Evolutionary conservation across 208 protist genomes (phyloP).

Genomic region (Trypanosoma cruzi): DNA sequence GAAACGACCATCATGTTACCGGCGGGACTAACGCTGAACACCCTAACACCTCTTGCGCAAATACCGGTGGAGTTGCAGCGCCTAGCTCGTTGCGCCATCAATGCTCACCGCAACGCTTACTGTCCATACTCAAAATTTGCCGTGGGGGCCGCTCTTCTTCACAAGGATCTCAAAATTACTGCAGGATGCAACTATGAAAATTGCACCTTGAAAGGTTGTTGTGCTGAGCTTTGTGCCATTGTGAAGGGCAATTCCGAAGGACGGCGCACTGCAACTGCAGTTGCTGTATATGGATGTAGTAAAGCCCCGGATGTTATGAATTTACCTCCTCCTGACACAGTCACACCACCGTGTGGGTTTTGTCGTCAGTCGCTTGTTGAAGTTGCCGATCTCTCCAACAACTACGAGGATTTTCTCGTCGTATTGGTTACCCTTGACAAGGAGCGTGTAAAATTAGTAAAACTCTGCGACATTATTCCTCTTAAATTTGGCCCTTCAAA

Average conservation of each 20-base stretch:
- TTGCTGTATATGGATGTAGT: slow-evolving; percentile 76
- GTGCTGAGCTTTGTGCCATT: slow-evolving; percentile 87
- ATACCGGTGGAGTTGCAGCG: slow-evolving; percentile 48
- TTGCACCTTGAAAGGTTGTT: slow-evolving; percentile 75
- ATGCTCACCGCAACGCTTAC: slow-evolving; percentile 60
- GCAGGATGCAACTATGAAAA: slow-evolving; percentile 89
- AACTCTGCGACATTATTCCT: slow-evolving; percentile 62
- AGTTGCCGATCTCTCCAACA: slow-evolving; percentile 74
- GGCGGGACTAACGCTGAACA: slow-evolving; percentile 21
- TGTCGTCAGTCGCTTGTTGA: slow-evolving; percentile 86
- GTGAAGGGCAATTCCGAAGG: slow-evolving; percentile 77
- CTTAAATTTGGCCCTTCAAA: slow-evolving; percentile 76
- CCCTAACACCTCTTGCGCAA: slow-evolving; percentile 36
- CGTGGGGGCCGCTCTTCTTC: slow-evolving; percentile 80
- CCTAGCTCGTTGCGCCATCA: slow-evolving; percentile 45
- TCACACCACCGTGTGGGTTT: slow-evolving; percentile 82
- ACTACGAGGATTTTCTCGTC: slow-evolving; percentile 68
- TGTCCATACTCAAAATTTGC: slow-evolving; percentile 81
- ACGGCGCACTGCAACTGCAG: slow-evolving; percentile 59
- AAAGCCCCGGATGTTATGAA: slow-evolving; percentile 21
- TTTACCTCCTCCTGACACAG: slow-evolving; percentile 30
- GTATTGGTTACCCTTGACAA: slow-evolving; percentile 61
- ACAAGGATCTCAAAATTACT: slow-evolving; percentile 62
- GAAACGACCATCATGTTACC: not conserved
- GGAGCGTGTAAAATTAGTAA: slow-evolving; percentile 50